Percentiles rank a stretch among this genome's conserved stretches.
Evolutionary conservation across 192 early-diverging fungal genomes (phyloP).

Genomic region (Linnemannia hyalina): DNA sequence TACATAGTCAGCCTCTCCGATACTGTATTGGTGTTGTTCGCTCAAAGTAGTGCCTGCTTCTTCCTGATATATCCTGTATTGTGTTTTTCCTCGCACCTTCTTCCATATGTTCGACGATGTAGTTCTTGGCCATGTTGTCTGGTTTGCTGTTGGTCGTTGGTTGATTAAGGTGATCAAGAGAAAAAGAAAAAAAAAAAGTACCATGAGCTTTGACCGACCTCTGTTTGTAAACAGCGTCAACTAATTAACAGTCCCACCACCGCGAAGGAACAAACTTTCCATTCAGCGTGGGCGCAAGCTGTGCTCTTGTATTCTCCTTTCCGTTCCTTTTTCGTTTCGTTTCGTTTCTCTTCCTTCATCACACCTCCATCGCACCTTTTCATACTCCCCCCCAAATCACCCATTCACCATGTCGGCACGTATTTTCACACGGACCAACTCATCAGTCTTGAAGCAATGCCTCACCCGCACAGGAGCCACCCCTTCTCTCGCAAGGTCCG

Average conservation of each 20-base stretch:
- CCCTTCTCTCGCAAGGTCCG: background rate
- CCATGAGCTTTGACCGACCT: conserved; percentile 4
- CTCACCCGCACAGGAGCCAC: background rate
- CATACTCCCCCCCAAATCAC: background rate
- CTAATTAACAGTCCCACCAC: background rate
- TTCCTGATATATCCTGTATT: background rate
- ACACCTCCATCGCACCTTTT: background rate
- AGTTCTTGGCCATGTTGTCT: conserved; percentile 57
- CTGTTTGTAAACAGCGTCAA: background rate
- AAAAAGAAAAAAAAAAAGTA: conserved; percentile 9
- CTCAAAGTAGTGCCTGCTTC: background rate
- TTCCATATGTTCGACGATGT: conserved; percentile 86
- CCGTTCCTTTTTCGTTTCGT: conserved; percentile 16
- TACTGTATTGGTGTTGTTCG: conserved; percentile 14
- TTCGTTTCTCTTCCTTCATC: background rate
- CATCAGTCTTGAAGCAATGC: background rate
- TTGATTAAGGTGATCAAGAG: conserved; percentile 17
- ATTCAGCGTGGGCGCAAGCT: background rate
- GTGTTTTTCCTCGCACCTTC: conserved; percentile 46
- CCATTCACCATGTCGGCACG: conserved; percentile 23
- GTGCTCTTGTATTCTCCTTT: conserved; percentile 6
- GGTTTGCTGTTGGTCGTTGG: background rate
- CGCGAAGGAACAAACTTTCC: background rate
- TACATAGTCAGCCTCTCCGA: background rate
- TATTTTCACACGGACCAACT: conserved; percentile 2